A percentile compares a stretch with the other conserved stretches of the same genome.
Evolutionary conservation across 208 protist species (phyloP).

Genomic region (Naegleria lovaniensis): DNA sequence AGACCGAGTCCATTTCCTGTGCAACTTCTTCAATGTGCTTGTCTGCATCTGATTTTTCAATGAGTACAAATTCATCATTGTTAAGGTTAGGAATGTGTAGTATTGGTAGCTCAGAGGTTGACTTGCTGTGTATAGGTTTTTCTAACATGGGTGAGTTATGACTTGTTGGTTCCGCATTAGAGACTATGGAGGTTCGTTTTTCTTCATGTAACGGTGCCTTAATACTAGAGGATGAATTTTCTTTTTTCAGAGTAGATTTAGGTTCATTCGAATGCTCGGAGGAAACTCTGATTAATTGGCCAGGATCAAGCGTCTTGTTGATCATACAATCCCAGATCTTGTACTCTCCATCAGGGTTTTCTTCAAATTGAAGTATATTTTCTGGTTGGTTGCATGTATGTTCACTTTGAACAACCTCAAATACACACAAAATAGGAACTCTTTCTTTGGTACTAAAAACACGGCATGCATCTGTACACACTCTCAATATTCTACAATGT

Average conservation of each 20-base stretch:
- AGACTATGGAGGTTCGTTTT: not conserved
- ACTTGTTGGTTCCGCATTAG: not conserved
- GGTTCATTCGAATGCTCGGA: not conserved
- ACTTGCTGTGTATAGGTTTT: not conserved
- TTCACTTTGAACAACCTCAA: not conserved
- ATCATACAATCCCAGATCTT: not conserved
- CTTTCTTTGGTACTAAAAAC: constrained; percentile 27
- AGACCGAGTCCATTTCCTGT: not conserved
- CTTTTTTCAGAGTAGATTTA: not conserved
- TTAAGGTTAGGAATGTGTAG: not conserved
- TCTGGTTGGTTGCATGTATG: not conserved
- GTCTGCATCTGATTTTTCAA: not conserved
- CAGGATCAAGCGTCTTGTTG: not conserved
- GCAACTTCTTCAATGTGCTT: not conserved
- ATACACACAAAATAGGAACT: not conserved
- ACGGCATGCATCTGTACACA: not conserved
- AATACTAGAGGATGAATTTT: not conserved
- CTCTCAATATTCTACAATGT: constrained; percentile 5
- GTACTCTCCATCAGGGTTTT: not conserved
- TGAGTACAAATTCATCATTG: not conserved
- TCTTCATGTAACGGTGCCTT: not conserved
- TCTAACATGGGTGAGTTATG: too few species aligned
- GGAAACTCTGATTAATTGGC: not conserved
- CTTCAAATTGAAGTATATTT: not conserved
- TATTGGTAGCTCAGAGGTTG: not conserved